These are phyloP conservation scores for Schrenkiella parvula DNA, from an alignment of 345 rosid genomes.

Conservation along the genomic window DNA sequence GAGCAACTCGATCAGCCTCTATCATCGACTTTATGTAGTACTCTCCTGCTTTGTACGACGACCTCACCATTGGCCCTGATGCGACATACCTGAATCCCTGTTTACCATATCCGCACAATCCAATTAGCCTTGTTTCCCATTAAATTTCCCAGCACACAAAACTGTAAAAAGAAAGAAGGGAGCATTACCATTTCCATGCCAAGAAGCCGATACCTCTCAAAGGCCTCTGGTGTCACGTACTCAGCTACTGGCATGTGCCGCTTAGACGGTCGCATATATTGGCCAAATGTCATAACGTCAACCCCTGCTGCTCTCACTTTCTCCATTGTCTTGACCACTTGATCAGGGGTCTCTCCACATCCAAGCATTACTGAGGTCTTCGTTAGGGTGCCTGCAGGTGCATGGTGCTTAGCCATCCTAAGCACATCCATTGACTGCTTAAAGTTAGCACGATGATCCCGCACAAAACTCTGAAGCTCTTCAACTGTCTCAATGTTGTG, in stretches of 20 bases:
- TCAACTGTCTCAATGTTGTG: conserved; percentile 98
- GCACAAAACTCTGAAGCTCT: conserved; percentile 80
- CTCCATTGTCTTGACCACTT: conserved; percentile 87
- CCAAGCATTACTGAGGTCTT: conserved; percentile 98
- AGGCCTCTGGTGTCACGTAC: conserved; percentile 92
- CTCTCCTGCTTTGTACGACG: conserved; percentile 99
- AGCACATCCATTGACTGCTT: conserved; percentile 92
- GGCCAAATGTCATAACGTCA: conserved; percentile 99
- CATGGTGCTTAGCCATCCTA: conserved; percentile 70
- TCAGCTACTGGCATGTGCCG: conserved; percentile 97
- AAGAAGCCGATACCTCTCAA: conserved; percentile 68
- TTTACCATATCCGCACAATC: neutral
- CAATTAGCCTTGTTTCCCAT: neutral
- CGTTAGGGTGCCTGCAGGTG: conserved; percentile 80
- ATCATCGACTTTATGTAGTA: conserved; percentile 98
- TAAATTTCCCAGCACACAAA: neutral
- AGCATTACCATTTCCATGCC: conserved; percentile 93
- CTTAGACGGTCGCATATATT: conserved; percentile 97
- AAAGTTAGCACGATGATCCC: conserved; percentile 95
- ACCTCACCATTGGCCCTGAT: conserved; percentile 98
- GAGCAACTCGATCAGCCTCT: conserved; percentile 74
- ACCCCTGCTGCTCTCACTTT: conserved; percentile 95
- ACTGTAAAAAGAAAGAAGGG: neutral
- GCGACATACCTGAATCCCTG: conserved; percentile 99
- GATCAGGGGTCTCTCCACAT: conserved; percentile 98